Base-by-base conservation (phyloP, 495 filamentous ascomycete genomes). In the Aspergillus sparsus region DNA sequence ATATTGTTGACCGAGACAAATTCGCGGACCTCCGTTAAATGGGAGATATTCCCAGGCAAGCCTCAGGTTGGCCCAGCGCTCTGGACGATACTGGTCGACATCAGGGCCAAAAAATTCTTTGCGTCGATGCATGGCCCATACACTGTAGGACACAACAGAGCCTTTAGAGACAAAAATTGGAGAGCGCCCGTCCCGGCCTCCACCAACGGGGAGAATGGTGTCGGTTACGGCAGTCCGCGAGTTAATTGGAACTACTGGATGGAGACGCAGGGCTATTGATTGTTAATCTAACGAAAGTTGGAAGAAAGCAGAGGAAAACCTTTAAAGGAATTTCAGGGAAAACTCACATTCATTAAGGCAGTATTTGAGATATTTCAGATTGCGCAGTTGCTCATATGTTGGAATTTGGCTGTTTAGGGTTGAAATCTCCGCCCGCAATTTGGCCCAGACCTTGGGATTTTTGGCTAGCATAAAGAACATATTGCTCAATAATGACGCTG, bases 21-120 rank as follows among this genome's bases (percentile, higher is more conserved):
- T 85, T 13, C 86, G 74, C 0, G 86, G 85, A 0, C 86, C 85
- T 0, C 85, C 85, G 53, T 81, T 82, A 62, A 89, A 89, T 0
- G 87, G 86, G 35, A 88, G 59, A 65, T 83, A 89, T 49, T 84
- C 79, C 82, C 80, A 87, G 6, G 78, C 80, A 31, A 71, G 71
- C n/a, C 76, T 64, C 31, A 70, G 44, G 6, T 60, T 57, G 10
- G 68, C 68, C 55, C 74, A 67, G 18, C 71, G 71, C 34, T 74
- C 71, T 0, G 71, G 71, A 9, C 63, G 65, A 18, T 70, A 68
- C 11, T 76, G 71, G 7, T 72, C 59, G 8, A 68, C 64, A 73
- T 77, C 34, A 57, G 67, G 16, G 78, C 64, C 59, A 79, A 82
- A 64, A 35, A 58, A 49, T 1, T 55, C 50, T 13, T 44, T 63